phyloP scores from a whole-genome alignment of 2,329 filamentous ascomycete species.

The Apiospora aurea region DNA sequence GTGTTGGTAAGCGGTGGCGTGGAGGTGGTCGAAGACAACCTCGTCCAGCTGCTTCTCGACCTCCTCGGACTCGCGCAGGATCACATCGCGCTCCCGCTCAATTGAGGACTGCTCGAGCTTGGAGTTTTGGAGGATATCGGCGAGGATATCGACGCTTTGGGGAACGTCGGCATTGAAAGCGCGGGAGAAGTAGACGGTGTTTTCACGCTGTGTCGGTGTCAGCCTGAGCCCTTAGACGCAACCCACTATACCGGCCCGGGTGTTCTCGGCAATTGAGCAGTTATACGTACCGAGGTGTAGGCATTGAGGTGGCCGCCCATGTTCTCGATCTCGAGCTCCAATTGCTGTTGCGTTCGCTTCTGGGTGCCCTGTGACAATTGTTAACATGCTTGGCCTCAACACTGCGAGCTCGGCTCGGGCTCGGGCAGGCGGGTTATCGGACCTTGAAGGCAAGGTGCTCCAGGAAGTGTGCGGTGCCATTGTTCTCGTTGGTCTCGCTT shows the following conservation, averaged over 20 bases:
- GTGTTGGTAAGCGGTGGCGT: constrained; percentile 96
- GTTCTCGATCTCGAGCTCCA: constrained; percentile 99
- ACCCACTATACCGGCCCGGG: neutral
- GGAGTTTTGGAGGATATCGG: constrained; percentile 99
- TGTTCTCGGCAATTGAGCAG: constrained; percentile 21
- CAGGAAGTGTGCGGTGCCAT: constrained; percentile 99
- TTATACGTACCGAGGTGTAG: constrained; percentile 88
- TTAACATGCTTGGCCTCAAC: constrained; percentile 30
- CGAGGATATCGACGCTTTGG: constrained; percentile 95
- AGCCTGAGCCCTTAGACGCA: constrained; percentile 4
- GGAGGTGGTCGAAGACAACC: constrained; percentile 98
- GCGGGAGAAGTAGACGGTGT: constrained; percentile 99
- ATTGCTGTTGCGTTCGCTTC: constrained; percentile 93
- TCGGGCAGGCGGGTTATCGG: constrained; percentile 36
- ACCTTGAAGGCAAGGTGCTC: constrained; percentile 99
- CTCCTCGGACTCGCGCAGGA: constrained; percentile 98
- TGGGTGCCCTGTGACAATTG: constrained; percentile 74
- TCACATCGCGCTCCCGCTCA: constrained; percentile 98
- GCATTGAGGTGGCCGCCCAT: constrained; percentile 99
- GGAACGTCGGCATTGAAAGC: constrained; percentile 98
- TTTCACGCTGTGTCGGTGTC: constrained; percentile 75
- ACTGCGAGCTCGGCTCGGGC: constrained; percentile 6
- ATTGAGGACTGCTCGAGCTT: constrained; percentile 93
- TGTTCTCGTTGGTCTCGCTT: constrained; percentile 97
- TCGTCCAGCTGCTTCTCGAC: constrained; percentile 99